Base-by-base conservation (phyloP, 1,284 basidiomycete genomes). In the Malassezia nana region DNA sequence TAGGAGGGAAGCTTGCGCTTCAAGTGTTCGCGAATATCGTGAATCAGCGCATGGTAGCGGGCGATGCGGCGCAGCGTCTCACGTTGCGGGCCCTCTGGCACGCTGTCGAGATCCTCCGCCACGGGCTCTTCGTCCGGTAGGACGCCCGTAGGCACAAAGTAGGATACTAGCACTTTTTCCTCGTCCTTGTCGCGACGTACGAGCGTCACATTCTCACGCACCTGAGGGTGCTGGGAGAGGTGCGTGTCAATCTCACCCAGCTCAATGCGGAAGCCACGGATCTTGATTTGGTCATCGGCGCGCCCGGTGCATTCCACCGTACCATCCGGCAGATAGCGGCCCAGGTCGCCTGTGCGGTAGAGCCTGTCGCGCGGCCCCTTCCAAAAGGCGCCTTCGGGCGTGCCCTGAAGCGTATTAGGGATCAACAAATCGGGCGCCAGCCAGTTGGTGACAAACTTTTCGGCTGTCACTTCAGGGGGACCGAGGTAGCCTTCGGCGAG, bases 281-380 rank as follows among this genome's bases (percentile, higher is more conserved):
- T 98, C 79, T 99, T 98, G 78, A 99, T 89, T 75, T 99, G 94
- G 74, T 98, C 94, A 74, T 99, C 94, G 4, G 91, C 91, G 45
- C 94, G 84, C 9, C 94, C 94, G 0, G 89, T 92, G 76, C 94
- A 98, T 75, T 98, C 94, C 15, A 99, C 94, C 33, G 82, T 84
- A 4, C 94, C 94, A 72, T 89, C 83, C 1, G 94, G 89, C 26
- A 88, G 79, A 77, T 98, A 98, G 13, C 94, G 82, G 3, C 94
- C 94, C 1, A 99, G 79, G 76, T 99, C 94, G 28, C 94, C 94
- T 24, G 89, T 91, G 60, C 89, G 83, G 77, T 99, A 98, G 89
- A 99, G 91, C 59, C 94, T 78, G 77, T 99, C 94, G 20, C 94
- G 83, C 41, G 96, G 83, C n/a, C 94, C 94, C 72, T 90, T 88